phyloP scores from a whole-genome alignment of 306 rosid genomes.

The Phaseolus lunatus region DNA sequence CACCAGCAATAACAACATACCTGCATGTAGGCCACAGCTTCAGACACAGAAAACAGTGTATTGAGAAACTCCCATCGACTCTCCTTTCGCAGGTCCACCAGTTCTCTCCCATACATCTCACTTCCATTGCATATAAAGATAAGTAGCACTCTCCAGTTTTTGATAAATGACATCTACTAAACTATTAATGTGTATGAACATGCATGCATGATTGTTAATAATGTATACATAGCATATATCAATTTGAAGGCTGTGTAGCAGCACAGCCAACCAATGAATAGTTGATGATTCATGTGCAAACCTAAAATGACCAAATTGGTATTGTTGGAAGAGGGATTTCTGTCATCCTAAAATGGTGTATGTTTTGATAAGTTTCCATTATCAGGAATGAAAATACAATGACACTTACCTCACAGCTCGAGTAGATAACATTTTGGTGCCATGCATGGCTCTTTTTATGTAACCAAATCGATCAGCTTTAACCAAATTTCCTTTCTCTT shows the following conservation, averaged over 20 bases:
- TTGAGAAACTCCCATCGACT: slow-evolving; percentile 94
- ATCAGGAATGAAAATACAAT: slow-evolving; percentile 41
- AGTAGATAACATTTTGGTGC: slow-evolving; percentile 89
- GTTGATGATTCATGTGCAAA: slow-evolving; percentile 34
- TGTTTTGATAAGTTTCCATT: neutral
- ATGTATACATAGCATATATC: neutral
- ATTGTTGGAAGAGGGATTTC: slow-evolving; percentile 37
- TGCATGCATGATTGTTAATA: neutral
- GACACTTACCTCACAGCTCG: slow-evolving; percentile 79
- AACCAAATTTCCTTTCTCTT: slow-evolving; percentile 93
- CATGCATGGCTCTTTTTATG: slow-evolving; percentile 95
- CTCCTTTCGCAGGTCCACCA: slow-evolving; percentile 94
- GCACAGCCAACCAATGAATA: slow-evolving; percentile 31
- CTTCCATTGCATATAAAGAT: slow-evolving; percentile 74
- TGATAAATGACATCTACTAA: slow-evolving; percentile 45
- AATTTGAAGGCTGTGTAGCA: slow-evolving; percentile 10
- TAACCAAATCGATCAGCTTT: slow-evolving; percentile 98
- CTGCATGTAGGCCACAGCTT: slow-evolving; percentile 99
- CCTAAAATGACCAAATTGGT: slow-evolving; percentile 34
- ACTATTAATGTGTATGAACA: slow-evolving; percentile 37
- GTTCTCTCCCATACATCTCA: slow-evolving; percentile 97
- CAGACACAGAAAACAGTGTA: slow-evolving; percentile 94
- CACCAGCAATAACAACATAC: slow-evolving; percentile 52
- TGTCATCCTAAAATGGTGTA: slow-evolving; percentile 31
- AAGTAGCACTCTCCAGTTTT: slow-evolving; percentile 51